Conservation (phyloP, 2,329 filamentous ascomycete species). For the Pezizomycotina sp. region DNA sequence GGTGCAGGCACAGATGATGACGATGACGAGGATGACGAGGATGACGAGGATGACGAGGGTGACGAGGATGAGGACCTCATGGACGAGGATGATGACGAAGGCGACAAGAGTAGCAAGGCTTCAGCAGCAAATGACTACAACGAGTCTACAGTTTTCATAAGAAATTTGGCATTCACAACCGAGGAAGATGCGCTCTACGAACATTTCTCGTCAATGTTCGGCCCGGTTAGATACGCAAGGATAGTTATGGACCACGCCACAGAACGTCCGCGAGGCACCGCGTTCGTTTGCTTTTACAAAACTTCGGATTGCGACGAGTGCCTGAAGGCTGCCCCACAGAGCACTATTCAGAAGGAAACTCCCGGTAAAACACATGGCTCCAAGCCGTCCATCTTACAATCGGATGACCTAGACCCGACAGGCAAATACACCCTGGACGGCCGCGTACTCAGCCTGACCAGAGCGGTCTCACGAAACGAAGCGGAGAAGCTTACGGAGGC, state of each 20-base stretch:
- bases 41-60: slow-evolving; percentile 29
- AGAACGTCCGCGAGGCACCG: slow-evolving; percentile 76
- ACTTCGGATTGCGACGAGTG: slow-evolving; percentile 59
- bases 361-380: slow-evolving; percentile 27
- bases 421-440: slow-evolving; percentile 84
- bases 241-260: slow-evolving; percentile 77
- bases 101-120: slow-evolving; percentile 27
- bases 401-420: slow-evolving; percentile 63
- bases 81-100: slow-evolving; percentile 32
- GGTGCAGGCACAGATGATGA: slow-evolving; percentile 33
- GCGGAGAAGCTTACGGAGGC: slow-evolving; percentile 59
- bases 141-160: slow-evolving; percentile 64
- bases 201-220: slow-evolving; percentile 69
- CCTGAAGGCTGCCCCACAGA: slow-evolving; percentile 54
- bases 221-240: slow-evolving; percentile 73
- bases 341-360: slow-evolving; percentile 31
- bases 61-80: slow-evolving; percentile 30
- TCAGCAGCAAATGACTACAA: slow-evolving; percentile 4
- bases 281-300: slow-evolving; percentile 84
- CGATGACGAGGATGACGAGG: slow-evolving; percentile 29
- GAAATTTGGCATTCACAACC: slow-evolving; percentile 80
- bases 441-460: slow-evolving; percentile 66
- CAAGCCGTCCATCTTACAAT: slow-evolving; percentile 59
- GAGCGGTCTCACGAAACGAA: slow-evolving; percentile 69
- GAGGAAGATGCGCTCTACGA: slow-evolving; percentile 67